Evolutionary conservation across 2,329 filamentous ascomycete species (phyloP).

Genomic region (Neoscytalidium dimidiatum): DNA sequence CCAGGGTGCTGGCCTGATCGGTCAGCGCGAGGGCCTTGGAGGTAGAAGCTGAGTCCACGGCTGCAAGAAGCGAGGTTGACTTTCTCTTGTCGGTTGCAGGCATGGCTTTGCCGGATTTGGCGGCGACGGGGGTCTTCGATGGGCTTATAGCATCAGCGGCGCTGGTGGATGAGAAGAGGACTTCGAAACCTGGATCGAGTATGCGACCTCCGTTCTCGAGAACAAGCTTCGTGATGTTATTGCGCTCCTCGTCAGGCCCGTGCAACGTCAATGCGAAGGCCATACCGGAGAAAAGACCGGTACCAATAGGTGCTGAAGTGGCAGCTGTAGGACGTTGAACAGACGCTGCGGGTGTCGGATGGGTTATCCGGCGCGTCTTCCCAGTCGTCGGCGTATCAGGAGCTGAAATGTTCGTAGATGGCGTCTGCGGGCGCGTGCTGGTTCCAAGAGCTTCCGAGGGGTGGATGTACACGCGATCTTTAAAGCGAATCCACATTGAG

Average conservation of each 20-base stretch:
- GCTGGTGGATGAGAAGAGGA: conserved; percentile 65
- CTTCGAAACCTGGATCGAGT: conserved; percentile 74
- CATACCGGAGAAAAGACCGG: conserved; percentile 74
- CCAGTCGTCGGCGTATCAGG: conserved; percentile 49
- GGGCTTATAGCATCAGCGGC: conserved; percentile 23
- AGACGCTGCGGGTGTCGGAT: conserved; percentile 20
- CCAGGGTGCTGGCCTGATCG: conserved; percentile 54
- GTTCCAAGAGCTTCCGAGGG: conserved; percentile 12
- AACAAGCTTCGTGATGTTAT: conserved; percentile 64
- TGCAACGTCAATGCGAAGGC: conserved; percentile 81
- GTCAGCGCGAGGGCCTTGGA: conserved; percentile 54
- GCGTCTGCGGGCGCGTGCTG: conserved; percentile 13
- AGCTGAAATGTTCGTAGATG: conserved; percentile 14
- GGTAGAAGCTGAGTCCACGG: neutral
- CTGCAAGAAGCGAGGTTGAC: neutral
- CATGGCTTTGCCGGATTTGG: neutral
- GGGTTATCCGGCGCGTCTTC: conserved; percentile 41
- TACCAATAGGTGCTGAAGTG: conserved; percentile 28
- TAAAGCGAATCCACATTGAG: conserved; percentile 45
- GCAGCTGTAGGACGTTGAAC: conserved; percentile 32
- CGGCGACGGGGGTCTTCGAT: conserved; percentile 7
- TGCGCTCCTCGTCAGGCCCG: conserved; percentile 54
- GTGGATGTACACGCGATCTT: conserved; percentile 38
- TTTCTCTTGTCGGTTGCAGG: neutral
- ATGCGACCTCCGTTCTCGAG: conserved; percentile 70